These are phyloP conservation scores for Talaromyces borbonicus DNA, from an alignment of 495 filamentous ascomycete genomes.

Conservation along the genomic window DNA sequence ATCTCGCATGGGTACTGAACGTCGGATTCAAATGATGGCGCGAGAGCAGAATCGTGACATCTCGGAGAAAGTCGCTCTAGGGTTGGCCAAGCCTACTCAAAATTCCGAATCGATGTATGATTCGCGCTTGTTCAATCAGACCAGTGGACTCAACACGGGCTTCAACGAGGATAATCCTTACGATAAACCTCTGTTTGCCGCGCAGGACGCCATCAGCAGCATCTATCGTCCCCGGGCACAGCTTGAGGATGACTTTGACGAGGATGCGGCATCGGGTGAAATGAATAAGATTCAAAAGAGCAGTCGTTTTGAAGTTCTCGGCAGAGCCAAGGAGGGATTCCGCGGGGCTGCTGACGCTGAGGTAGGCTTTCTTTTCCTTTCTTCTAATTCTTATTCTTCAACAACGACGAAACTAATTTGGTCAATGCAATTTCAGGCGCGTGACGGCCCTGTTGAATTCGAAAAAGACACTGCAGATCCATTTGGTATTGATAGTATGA, in stretches of 20 bases:
- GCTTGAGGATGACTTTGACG: slow-evolving; percentile 62
- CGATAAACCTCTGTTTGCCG: slow-evolving; percentile 94
- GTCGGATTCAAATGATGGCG: slow-evolving; percentile 80
- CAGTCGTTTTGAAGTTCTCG: slow-evolving; percentile 75
- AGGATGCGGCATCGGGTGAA: slow-evolving; percentile 68
- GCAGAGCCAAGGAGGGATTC: slow-evolving; percentile 78
- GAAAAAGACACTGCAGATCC: slow-evolving; percentile 86
- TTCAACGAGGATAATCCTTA: slow-evolving; percentile 98
- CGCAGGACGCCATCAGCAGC: slow-evolving; percentile 88
- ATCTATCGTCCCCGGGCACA: slow-evolving; percentile 80
- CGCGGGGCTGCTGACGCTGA: slow-evolving; percentile 83
- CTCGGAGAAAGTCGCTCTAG: slow-evolving; percentile 92
- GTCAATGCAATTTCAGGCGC: slow-evolving; percentile 38
- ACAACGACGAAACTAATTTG: too few species aligned
- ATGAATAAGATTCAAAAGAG: slow-evolving; percentile 80
- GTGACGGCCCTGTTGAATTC: slow-evolving; percentile 94
- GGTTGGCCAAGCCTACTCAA: slow-evolving; percentile 88
- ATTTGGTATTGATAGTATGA: slow-evolving; percentile 88
- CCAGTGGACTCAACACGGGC: slow-evolving; percentile 73
- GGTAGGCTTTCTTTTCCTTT: slow-evolving; percentile 35
- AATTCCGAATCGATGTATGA: slow-evolving; percentile 92
- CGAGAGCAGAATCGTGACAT: slow-evolving; percentile 96
- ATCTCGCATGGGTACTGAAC: slow-evolving; percentile 90
- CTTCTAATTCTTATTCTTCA: not conserved
- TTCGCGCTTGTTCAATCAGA: slow-evolving; percentile 90